Base-by-base conservation (phyloP, 345 rosid species). In the Abelmoschus esculentus region DNA sequence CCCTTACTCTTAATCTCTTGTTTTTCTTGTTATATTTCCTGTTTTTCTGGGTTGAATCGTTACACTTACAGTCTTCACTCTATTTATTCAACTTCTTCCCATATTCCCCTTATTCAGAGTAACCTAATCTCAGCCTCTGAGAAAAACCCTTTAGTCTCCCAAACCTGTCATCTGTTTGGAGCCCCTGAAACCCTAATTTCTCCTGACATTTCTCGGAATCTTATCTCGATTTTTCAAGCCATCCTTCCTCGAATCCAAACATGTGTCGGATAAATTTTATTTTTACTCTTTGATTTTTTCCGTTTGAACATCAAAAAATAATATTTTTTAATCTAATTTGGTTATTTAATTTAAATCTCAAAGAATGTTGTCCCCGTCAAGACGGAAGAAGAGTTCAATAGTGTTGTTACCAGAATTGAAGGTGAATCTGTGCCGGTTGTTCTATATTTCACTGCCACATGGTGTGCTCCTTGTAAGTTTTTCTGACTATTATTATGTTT, bases 401-500 rank as follows among this genome's bases (percentile, higher is more conserved):
- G 42, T 69, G 78, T 85, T 12, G 61, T 87, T 56, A 70, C 31
- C 76, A 86, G 80, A 83, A 81, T 81, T 67, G 76, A 77, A 89
- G 84, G 97, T 31, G 87, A 81, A 74, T 83, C 89, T 40, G 54
- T 78, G 31, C 88, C 90, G 0, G 87, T 87, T 6, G 50, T 90
- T 67, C 90, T 85, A 75, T 87, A 93, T 70, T 93, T 87, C 80
- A 90, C 98, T 19, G 93, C 96, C 9, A 83, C 19, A 31, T 90
- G 98, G 97, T 93, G 91, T 57, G 91, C 87, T 15, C 98, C 96
- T 60, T 90, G 98, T 90, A 82, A 85, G 97, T 81, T 66, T 5
- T 65, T 28, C 53, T 38, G 60, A 13, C 44, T 7, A 5, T 42
- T 63, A 7, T 7, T 34, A 22, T 0, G 1, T 31, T 42, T 52